phyloP scores from a whole-genome alignment of 1,139 yeast species.

The Geotrichum fermentans region DNA sequence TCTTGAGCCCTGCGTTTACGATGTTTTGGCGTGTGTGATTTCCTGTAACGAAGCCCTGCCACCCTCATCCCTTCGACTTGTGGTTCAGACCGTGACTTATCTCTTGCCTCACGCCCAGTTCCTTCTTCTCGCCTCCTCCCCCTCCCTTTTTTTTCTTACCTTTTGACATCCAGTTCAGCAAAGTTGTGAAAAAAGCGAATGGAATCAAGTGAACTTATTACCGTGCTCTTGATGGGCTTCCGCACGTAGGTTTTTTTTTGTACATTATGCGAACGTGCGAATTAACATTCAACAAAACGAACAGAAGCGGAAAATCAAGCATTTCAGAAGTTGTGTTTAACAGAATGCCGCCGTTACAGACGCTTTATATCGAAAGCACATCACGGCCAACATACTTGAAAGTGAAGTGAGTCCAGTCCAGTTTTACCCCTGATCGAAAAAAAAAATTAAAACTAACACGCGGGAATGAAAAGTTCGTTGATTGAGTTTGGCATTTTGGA shows the following conservation, averaged over 20 bases:
- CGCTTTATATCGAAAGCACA: constrained; percentile 84
- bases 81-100: too few relatives aligned
- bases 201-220: constrained; percentile 10
- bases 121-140: too few relatives aligned
- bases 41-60: too few relatives aligned
- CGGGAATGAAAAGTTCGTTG: constrained; percentile 45
- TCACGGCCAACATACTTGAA: constrained; percentile 60
- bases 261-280: too few relatives aligned
- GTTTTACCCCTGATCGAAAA: background rate
- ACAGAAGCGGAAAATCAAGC: constrained; percentile 70
- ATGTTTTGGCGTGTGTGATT: too few relatives aligned
- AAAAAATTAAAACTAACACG: background rate
- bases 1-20: too few relatives aligned
- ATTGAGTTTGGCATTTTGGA: constrained; percentile 92
- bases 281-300: too few relatives aligned
- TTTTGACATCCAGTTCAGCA: too few relatives aligned
- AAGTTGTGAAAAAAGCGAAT: too few relatives aligned
- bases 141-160: too few relatives aligned
- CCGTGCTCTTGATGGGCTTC: constrained; percentile 12
- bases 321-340: constrained; percentile 94
- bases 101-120: too few relatives aligned
- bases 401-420: constrained; percentile 15
- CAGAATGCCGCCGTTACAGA: constrained; percentile 93
- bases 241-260: constrained; percentile 5
- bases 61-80: too few relatives aligned